Base-by-base conservation (phyloP, 257 asterid genomes). In the Forsythia viridissima region DNA sequence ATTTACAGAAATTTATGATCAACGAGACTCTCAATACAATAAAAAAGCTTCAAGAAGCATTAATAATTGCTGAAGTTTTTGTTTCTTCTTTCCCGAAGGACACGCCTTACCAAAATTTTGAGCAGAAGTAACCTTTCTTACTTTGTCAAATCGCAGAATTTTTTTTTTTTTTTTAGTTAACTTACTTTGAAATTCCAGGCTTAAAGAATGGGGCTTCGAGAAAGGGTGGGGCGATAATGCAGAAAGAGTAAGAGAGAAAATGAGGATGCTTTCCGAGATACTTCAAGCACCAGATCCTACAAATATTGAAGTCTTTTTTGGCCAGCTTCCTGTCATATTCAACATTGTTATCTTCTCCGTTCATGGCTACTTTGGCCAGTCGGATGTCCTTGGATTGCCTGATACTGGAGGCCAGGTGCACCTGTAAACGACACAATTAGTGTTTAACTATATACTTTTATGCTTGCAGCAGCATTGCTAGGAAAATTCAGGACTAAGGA, bases 281-380 rank as follows among this genome's bases (percentile, higher is more conserved):
- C 90, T 93, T 77, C 93, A 91, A 84, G 98, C 97, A 2, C 89
- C 97, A 11, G 97, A 93, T 82, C 94, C 97, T 38, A 20, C 76
- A 67, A 89, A 83, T 67, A 85, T 82, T 81, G 91, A 86, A 83
- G 79, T 84, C 0, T 89, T 93, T 80, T 87, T 90, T 77, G 88
- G 93, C 66, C 80, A 94, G 82, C 87, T 91, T 81, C 97, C 97
- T 0, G 82, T 80, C 59, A 83, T 83, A 46, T 93, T 87, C 88
- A 90, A 93, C 84, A 72, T 93, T 37, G 98, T 90, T 12, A 82
- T 93, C 79, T 88, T 89, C 84, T 93, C 97, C 1, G 82, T 93
- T 81, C 98, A 93, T 57, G 97, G 98, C 76, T 93, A 91, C 82
- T 93, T 93, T 82, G 98, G 97, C 48, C 98, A 93, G 85, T 91